Base-by-base conservation (phyloP, 495 filamentous ascomycete genomes). In the Amniculicola lignicola region DNA sequence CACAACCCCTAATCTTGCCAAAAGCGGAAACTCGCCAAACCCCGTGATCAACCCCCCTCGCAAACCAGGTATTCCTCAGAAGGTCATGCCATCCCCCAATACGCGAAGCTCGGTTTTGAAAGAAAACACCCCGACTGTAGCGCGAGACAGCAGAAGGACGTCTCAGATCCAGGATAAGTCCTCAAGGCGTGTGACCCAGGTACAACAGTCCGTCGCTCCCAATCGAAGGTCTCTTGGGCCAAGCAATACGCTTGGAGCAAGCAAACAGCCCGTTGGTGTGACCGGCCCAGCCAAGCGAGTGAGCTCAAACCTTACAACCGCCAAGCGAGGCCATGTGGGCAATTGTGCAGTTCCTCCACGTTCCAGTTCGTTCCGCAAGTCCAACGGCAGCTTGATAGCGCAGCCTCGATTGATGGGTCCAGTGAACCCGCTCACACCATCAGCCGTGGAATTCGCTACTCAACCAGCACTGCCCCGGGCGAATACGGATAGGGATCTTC, bases 331-430 rank as follows among this genome's bases (percentile, higher is more conserved):
- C 1, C 37, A 35, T 18, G 12, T 21, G 7, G 45, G 44, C 25
- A 44, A 36, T 38, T 38, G 16, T 14, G 14, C 10, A 3, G 12
- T 24, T 21, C 12, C 42, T 9, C 47, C 28, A 27, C 10, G 19
- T 22, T 19, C 29, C 6, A 35, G n/a, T 31, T 15, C 18, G 2
- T 21, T 6, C 11, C 29, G 29, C 6, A 33, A 40, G 10, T 33
- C 36, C 4, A 49, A 43, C 23, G 23, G 42, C 41, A 21, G 21
- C 28, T 24, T 37, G 2, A 56, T 61, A 25, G 46, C 29, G 11
- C 58, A 61, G 41, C 27, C 58, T 19, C 43, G 58, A 43, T 45
- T 61, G 9, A 55, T 61, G 58, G 51, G 58, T 14, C 36, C 51
- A 14, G 24, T 55, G 15, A 22, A 45, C 38, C 37, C 51, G 22